phyloP scores from a whole-genome alignment of 2,329 filamentous ascomycete genomes.

The Fusarium siculi region DNA sequence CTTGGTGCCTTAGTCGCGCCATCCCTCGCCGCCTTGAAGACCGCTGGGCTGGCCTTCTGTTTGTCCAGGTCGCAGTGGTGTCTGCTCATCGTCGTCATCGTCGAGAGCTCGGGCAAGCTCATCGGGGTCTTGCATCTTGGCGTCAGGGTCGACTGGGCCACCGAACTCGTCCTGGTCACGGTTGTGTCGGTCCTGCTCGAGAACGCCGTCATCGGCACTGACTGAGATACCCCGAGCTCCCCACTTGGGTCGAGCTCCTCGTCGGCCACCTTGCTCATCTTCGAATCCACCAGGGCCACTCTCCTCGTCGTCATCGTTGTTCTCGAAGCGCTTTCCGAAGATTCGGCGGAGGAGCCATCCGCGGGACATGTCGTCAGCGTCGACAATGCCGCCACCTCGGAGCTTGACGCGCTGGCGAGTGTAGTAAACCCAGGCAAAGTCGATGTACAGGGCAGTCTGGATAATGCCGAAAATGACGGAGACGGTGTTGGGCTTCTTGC shows the following conservation, averaged over 20 bases:
- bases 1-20: constrained; percentile 50
- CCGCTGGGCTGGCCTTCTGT: constrained; percentile 50
- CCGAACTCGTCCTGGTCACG: constrained; percentile 59
- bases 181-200: constrained; percentile 61
- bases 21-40: constrained; percentile 60
- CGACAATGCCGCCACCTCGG: constrained; percentile 84
- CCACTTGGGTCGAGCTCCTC: constrained; percentile 64
- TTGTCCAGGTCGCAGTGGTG: constrained; percentile 45
- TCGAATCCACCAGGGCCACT: constrained; percentile 62
- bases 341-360: constrained; percentile 86
- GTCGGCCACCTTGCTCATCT: constrained; percentile 44
- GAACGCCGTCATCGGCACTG: constrained; percentile 70
- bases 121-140: constrained; percentile 74
- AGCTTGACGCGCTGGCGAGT: constrained; percentile 94
- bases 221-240: constrained; percentile 73
- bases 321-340: constrained; percentile 69
- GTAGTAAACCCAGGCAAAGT: constrained; percentile 98
- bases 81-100: constrained; percentile 61
- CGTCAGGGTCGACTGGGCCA: constrained; percentile 66
- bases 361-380: constrained; percentile 86
- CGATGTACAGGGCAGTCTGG: constrained; percentile 89
- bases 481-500: constrained; percentile 72
- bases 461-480: constrained; percentile 87
- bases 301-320: constrained; percentile 69
- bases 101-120: constrained; percentile 70